phyloP scores from a whole-genome alignment of 2,329 filamentous ascomycete species.

The Alternaria ethzedia region DNA sequence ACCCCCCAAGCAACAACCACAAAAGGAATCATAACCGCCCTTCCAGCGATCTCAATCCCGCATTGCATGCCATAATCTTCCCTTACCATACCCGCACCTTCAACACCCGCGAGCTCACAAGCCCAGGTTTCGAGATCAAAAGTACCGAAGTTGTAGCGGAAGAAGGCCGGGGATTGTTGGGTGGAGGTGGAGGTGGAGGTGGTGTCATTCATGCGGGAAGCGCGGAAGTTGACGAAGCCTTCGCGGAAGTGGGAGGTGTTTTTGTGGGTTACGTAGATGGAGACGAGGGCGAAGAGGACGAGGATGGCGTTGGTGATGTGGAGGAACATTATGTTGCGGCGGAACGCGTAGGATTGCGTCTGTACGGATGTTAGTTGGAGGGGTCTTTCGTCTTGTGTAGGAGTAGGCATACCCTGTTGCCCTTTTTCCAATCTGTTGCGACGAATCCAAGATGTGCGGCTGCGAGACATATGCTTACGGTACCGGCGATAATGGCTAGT shows the following conservation, averaged over 20 bases:
- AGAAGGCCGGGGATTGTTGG: slow-evolving; percentile 12
- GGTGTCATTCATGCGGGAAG: slow-evolving; percentile 23
- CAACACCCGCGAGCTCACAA: slow-evolving; percentile 35
- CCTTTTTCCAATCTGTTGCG: slow-evolving; percentile 31
- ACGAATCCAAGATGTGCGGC: slow-evolving; percentile 32
- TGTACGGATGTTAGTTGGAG: neutral
- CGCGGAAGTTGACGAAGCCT: slow-evolving; percentile 33
- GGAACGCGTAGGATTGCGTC: slow-evolving; percentile 42
- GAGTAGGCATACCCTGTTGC: slow-evolving; percentile 25
- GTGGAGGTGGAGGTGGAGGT: neutral
- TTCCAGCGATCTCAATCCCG: slow-evolving; percentile 34
- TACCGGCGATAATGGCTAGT: slow-evolving; percentile 31
- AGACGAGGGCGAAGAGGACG: slow-evolving; percentile 40
- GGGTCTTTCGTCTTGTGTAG: neutral
- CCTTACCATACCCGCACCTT: slow-evolving; percentile 31
- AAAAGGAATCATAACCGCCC: slow-evolving; percentile 40
- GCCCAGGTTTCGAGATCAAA: slow-evolving; percentile 48
- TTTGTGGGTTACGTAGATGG: slow-evolving; percentile 38
- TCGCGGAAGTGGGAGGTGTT: slow-evolving; percentile 36
- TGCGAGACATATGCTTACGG: slow-evolving; percentile 29
- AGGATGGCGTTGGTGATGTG: slow-evolving; percentile 39
- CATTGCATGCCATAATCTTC: slow-evolving; percentile 41
- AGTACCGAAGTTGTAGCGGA: slow-evolving; percentile 40
- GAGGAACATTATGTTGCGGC: slow-evolving; percentile 43
- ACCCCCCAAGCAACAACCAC: slow-evolving; percentile 29